A percentile compares a stretch with the other conserved stretches of the same genome.
These are phyloP conservation scores for Aspergillus candidus DNA, from an alignment of 2,329 filamentous ascomycete species.

Conservation along the genomic window DNA sequence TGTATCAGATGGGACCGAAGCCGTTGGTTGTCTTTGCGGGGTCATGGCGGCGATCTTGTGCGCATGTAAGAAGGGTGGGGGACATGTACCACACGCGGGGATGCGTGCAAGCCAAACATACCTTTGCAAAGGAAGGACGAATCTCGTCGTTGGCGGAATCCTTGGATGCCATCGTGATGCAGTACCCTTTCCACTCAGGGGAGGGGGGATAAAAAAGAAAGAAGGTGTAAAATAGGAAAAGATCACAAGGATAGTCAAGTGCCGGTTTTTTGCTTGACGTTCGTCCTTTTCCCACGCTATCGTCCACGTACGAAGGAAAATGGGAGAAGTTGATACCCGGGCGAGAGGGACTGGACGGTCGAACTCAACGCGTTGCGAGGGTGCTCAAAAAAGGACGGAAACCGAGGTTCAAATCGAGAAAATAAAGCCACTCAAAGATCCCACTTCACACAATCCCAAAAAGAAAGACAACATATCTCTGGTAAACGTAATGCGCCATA, in stretches of 20 bases:
- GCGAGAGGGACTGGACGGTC: constrained; percentile 16
- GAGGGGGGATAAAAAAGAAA: no score
- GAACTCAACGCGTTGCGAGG: constrained; percentile 19
- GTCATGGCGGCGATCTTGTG: constrained; percentile 41
- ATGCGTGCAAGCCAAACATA: constrained; percentile 33
- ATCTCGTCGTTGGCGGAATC: constrained; percentile 22
- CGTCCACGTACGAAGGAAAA: constrained; percentile 13
- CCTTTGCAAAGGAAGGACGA: constrained; percentile 69
- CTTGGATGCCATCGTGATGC: constrained; percentile 28
- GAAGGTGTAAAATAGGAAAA: neutral
- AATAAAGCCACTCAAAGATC: constrained; percentile 32
- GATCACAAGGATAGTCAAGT: neutral
- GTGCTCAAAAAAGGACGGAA: constrained; percentile 16
- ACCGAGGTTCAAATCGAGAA: constrained; percentile 28
- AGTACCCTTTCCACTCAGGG: constrained; percentile 5
- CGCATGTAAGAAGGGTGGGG: constrained; percentile 14
- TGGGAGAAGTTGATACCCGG: constrained; percentile 13
- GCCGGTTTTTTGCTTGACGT: no score
- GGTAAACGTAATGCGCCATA: constrained; percentile 38
- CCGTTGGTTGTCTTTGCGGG: constrained; percentile 24
- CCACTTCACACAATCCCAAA: constrained; percentile 39
- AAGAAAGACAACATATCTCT: constrained; percentile 42
- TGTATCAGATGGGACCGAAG: constrained; percentile 21
- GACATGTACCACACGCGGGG: neutral
- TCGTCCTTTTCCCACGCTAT: constrained; percentile 1